These are phyloP conservation scores for Acacia crassicarpa DNA, from an alignment of 306 rosid species.

Conservation along the genomic window DNA sequence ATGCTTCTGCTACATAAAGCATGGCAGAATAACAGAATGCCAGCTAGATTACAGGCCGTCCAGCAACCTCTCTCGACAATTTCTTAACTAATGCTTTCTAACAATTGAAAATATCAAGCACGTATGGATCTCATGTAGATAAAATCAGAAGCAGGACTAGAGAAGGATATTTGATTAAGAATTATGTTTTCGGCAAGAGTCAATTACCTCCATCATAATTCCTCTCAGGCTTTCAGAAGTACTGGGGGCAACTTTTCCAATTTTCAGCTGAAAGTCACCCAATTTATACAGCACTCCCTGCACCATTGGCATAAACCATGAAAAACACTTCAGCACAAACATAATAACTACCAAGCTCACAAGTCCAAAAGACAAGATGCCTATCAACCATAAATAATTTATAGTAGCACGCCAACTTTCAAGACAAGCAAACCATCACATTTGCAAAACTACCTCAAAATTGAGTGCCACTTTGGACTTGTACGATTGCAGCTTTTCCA, in stretches of 20 bases:
- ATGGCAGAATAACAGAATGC: background rate
- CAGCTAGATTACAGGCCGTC: background rate
- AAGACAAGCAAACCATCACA: background rate
- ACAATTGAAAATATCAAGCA: slow-evolving; percentile 1
- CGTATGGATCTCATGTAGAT: background rate
- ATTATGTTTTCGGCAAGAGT: background rate
- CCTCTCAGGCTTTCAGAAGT: slow-evolving; percentile 81
- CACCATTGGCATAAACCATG: slow-evolving; percentile 18
- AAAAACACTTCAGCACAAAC: slow-evolving; percentile 1
- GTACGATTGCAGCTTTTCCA: slow-evolving; percentile 96
- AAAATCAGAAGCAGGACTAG: slow-evolving; percentile 1
- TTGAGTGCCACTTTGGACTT: slow-evolving; percentile 69
- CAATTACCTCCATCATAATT: slow-evolving; percentile 80
- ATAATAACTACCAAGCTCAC: background rate
- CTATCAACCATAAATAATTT: background rate
- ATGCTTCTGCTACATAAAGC: background rate
- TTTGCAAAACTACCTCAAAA: slow-evolving; percentile 59
- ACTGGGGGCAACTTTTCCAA: slow-evolving; percentile 78
- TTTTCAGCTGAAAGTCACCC: slow-evolving; percentile 80
- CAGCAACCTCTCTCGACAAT: background rate
- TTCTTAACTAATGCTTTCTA: background rate
- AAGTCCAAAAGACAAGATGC: background rate
- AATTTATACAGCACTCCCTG: slow-evolving; percentile 68
- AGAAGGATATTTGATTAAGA: slow-evolving; percentile 6
- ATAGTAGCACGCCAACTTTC: background rate